Evolutionary conservation across 768 basidiomycete species (phyloP).

Genomic region (Panus rudis): DNA sequence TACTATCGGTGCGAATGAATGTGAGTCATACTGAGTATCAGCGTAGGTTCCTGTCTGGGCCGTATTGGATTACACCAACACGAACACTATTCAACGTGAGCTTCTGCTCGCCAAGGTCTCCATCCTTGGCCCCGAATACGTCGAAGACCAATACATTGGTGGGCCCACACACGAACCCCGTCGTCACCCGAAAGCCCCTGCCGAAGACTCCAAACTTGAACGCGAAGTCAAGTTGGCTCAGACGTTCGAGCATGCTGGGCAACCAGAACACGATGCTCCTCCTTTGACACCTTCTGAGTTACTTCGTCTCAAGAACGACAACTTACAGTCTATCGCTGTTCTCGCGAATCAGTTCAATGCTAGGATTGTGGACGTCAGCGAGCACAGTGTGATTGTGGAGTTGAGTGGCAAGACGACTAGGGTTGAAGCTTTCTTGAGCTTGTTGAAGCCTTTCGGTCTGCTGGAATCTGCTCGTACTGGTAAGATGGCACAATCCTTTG

Average conservation of each 20-base stretch:
- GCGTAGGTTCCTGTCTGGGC: slow-evolving; percentile 97
- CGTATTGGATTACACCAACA: slow-evolving; percentile 95
- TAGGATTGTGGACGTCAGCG: slow-evolving; percentile 89
- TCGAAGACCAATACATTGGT: slow-evolving; percentile 84
- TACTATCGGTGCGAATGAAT: slow-evolving; percentile 11
- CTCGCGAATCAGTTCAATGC: slow-evolving; percentile 88
- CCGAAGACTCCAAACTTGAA: slow-evolving; percentile 45
- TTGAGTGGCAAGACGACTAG: slow-evolving; percentile 87
- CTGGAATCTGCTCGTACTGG: slow-evolving; percentile 94
- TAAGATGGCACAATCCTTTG: slow-evolving; percentile 28
- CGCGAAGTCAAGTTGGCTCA: slow-evolving; percentile 70
- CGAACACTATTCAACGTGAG: slow-evolving; percentile 85
- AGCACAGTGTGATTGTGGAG: slow-evolving; percentile 93
- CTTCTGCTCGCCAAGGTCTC: slow-evolving; percentile 94
- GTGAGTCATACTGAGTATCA: background rate
- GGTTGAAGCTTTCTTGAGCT: slow-evolving; percentile 86
- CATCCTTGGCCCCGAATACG: slow-evolving; percentile 94
- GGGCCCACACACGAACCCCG: slow-evolving; percentile 80
- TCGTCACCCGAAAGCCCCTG: slow-evolving; percentile 20
- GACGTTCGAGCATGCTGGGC: slow-evolving; percentile 62
- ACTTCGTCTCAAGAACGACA: slow-evolving; percentile 82
- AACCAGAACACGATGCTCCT: slow-evolving; percentile 28
- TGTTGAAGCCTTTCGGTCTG: slow-evolving; percentile 92
- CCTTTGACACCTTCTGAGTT: slow-evolving; percentile 64
- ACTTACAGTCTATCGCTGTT: slow-evolving; percentile 79